phyloP scores from a whole-genome alignment of 208 protist species.

The Eutreptiella sp. region DNA sequence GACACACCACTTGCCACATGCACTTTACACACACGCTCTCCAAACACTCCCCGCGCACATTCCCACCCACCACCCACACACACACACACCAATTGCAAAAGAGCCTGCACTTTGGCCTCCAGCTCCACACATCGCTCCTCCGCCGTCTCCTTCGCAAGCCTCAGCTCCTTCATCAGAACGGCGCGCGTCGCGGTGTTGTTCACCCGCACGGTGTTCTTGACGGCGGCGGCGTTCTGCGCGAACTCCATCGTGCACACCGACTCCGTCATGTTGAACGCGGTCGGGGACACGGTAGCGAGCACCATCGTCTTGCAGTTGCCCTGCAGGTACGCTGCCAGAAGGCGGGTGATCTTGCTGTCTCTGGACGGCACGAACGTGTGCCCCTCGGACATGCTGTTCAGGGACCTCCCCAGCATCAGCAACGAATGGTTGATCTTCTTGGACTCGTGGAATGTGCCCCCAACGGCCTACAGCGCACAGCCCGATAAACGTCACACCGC shows the following conservation, averaged over 20 bases:
- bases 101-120: no score
- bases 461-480: no score
- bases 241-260: neutral
- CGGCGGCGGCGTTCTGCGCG: neutral
- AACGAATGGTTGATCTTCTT: conserved; percentile 79
- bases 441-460: conserved; percentile 60
- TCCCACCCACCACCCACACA: no score
- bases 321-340: conserved; percentile 75
- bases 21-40: no score
- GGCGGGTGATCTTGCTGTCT: conserved; percentile 74
- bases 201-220: neutral
- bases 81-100: no score
- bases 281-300: conserved; percentile 59
- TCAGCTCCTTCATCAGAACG: conserved; percentile 8
- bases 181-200: neutral
- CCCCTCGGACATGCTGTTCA: conserved; percentile 57
- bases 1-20: no score
- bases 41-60: no score
- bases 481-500: conserved; percentile 28
- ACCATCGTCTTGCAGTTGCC: conserved; percentile 60
- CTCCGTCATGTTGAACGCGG: conserved; percentile 28
- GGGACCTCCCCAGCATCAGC: conserved; percentile 68
- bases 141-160: no score
- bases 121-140: no score
- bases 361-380: conserved; percentile 63